Base-by-base conservation (phyloP, 371 early-diverging fungal species). In the Syncephalastrum sp. region DNA sequence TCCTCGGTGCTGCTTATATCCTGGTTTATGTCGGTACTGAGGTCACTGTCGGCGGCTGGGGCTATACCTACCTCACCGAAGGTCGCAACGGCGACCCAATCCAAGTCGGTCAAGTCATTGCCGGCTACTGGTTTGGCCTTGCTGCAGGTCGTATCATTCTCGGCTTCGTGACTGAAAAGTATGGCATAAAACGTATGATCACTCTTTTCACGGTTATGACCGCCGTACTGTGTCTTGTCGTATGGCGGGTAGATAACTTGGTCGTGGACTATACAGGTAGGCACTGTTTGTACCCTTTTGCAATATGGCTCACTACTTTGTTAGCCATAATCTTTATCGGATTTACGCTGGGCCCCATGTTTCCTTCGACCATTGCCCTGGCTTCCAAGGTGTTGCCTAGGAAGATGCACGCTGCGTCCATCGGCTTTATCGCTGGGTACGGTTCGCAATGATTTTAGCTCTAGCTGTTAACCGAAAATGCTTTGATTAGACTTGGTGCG, bases 51-150 rank as follows among this genome's bases (percentile, higher is more conserved):
- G 72, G 72, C 25, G 69, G 66, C 19, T 72, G 72, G 72, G 64
- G 66, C 17, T 61, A 61, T 23, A 68, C 66, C 2, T 72, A 53
- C 24, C 47, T 72, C 13, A 58, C 56, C 1, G 59, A 60, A 33
- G 66, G 60, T 19, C 63, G 68, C 7, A 46, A 61, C 17, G 72
- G 67, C 33, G 57, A 68, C 41, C 29, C 27, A 3, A 53, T 61
- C 23, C 50, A 48, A 1, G 68, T 72, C 64, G 61, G 57, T 23
- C 60, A 61, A 29, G 69, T 68, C 3, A 59, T 63, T 44, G 63
- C 72, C 17, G 72, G 72, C 23, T 72, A 72, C 50, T 72, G 72
- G 72, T 68, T 60, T 14, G 66, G 64, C 10, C 54, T 72, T 4
- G 65, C 67, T 16, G 61, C 58, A 13, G 72, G 72, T 15, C 64